Base-by-base conservation (phyloP, 108 stramenopile species). In the Bacterosira constricta region DNA sequence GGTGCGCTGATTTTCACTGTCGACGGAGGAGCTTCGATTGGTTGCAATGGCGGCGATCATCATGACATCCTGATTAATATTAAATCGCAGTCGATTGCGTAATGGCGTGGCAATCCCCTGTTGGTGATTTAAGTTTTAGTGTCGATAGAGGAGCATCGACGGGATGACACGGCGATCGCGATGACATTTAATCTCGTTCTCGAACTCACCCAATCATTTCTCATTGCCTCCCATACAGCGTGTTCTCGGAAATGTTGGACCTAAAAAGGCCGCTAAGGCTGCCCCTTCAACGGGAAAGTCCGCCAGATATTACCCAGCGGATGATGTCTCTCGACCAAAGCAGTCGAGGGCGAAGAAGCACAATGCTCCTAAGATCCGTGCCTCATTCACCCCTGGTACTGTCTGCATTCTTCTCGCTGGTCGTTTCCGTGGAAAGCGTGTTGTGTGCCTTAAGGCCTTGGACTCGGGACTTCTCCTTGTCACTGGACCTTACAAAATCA, bases 371-470 rank as follows among this genome's bases (percentile, higher is more conserved):
- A 95, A 94, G 81, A 81, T 99, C 25, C 96, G 98, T 31, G 77
- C 93, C 57, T 91, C 94, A 63, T 90, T 99, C 90, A 91, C 92
- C 31, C 97, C 99, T 4, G 99, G 99, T 63, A 97, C 98, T 27
- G 97, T 99, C 38, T 84, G 98, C 42, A 99, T 99, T 75, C 87
- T 99, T 52, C 85, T 99, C n/a, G 88, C 95, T 7, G 99, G 99
- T 60, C 95, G 99, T 71, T 98, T 98, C 94, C 91, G 97, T 49
- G 99, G 99, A 77, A 97, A 97, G 95, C 92, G 99, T 58, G 98
- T 97, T 18, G 97, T 99, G 13, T 97, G 91, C 79, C 91, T 99
- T 63, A 98, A 98, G 93, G 77, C 86, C 49, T 84, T 99, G 36
- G 93, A 92, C 42, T 98, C 97, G 8, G 99, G 99, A 50, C 89